Percentiles rank a stretch among this genome's conserved stretches.
Evolutionary conservation across 228 moss, liverwort and hornwort genomes (phyloP).

Genomic region (Sphagnum magellanicum): DNA sequence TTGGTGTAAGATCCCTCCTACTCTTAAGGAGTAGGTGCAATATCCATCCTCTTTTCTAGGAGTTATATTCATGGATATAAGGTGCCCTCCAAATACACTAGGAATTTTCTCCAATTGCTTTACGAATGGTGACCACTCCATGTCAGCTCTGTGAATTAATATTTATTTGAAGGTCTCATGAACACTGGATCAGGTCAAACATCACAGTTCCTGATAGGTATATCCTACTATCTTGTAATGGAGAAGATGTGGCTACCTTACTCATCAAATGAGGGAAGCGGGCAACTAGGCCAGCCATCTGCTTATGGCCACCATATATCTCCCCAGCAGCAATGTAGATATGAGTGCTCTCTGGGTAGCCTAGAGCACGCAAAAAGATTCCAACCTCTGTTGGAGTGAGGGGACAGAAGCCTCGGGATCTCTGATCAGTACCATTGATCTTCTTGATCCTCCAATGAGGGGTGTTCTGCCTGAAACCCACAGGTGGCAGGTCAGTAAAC

Average conservation of each 20-base stretch:
- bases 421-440: constrained; percentile 60
- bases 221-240: too few relatives aligned
- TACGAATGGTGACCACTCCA: too few relatives aligned
- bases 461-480: constrained; percentile 34
- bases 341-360: constrained; percentile 67
- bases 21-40: too few relatives aligned
- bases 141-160: too few relatives aligned
- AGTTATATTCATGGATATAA: too few relatives aligned
- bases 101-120: too few relatives aligned
- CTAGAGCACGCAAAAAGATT: constrained; percentile 68
- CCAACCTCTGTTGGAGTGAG: constrained; percentile 95
- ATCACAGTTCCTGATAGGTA: too few relatives aligned
- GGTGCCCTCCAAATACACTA: too few relatives aligned
- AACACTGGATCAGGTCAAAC: too few relatives aligned
- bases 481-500: neutral
- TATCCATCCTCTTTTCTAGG: too few relatives aligned
- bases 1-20: too few relatives aligned
- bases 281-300: constrained; percentile 56
- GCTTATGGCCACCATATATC: constrained; percentile 66
- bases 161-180: too few relatives aligned
- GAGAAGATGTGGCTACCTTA: constrained; percentile 34
- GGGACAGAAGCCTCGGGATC: constrained; percentile 76
- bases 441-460: constrained; percentile 79
- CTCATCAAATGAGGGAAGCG: constrained; percentile 67
- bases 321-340: constrained; percentile 91